A percentile compares a stretch with the other conserved stretches of the same genome.
Conservation (phyloP, 2,329 filamentous ascomycete genomes). For the Botrytis hyacinthi region DNA sequence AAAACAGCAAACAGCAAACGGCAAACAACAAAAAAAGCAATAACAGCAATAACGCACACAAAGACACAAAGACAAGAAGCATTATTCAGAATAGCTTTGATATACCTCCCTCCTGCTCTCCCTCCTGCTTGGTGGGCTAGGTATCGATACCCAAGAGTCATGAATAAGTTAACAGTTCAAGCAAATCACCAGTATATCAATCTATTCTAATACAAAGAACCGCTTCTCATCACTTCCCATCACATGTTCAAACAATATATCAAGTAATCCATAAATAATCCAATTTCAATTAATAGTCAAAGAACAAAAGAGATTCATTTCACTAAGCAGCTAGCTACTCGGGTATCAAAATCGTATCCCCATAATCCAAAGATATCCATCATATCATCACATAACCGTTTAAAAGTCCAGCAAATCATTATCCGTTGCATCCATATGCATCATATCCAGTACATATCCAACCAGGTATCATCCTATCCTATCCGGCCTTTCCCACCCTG, state of each 20-base stretch:
- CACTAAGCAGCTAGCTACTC: neutral
- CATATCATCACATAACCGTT: neutral
- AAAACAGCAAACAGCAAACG: too few relatives aligned
- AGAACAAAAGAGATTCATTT: constrained; percentile 3
- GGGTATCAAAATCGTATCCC: neutral
- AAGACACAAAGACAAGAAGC: too few relatives aligned
- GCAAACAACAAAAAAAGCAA: too few relatives aligned
- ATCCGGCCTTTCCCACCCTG: neutral
- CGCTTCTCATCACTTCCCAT: neutral
- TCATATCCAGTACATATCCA: neutral
- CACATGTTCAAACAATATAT: neutral
- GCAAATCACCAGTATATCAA: too few relatives aligned
- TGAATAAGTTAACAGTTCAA: too few relatives aligned
- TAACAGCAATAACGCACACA: too few relatives aligned
- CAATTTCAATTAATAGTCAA: neutral
- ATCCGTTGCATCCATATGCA: neutral
- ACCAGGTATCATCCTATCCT: neutral
- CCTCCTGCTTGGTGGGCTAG: too few relatives aligned
- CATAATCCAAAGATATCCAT: neutral
- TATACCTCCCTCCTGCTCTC: too few relatives aligned
- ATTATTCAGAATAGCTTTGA: too few relatives aligned
- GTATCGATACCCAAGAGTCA: too few relatives aligned
- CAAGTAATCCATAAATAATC: neutral
- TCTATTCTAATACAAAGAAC: neutral
- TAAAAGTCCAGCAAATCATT: neutral